Evolutionary conservation across 805 yeast genomes (phyloP), one percentile per base, ranked within the genome.

Genomic region (Torulaspora maleeae): DNA sequence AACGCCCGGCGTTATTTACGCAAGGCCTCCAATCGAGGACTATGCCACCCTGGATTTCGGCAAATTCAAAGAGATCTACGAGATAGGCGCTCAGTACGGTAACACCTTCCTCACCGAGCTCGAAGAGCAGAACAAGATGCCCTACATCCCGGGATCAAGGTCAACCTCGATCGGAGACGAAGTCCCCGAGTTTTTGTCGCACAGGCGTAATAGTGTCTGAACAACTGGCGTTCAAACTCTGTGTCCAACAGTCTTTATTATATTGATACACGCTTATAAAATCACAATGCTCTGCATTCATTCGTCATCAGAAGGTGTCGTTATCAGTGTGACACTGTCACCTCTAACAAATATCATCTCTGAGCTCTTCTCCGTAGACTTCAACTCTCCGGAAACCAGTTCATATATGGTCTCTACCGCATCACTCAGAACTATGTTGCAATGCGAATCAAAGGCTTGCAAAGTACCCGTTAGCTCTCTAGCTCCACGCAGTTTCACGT

Each of bases 261-360:
- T 16, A 15, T 27, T 32, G 35, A 32, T 32, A 32, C 35, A 32
- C 35, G 22, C 35, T 32, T 32, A 32, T 32, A 32, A 32, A 32
- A 11, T 32, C 35, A 32, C 17, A 10, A 7, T 16, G 17, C 17
- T 32, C 35, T 32, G 27, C 35, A 20, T 13, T 54, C 54, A 36
- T 34, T 54, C 63, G 10, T 61, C 65, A 8, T 61, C 63, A 24
- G 62, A 43, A 17, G 74, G 70, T 4, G 82, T 74, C 43, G 84
- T 80, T 43, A 93, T 82, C 55, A 90, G 75, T 41, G 95, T 87
- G 36, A 93, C 98, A 2, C 95, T 82, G 68, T 93, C 99, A n/a
- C 99, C 99, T 71, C 99, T 82, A 12, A 93, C 90, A 68, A 91
- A 91, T 35, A 93, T 81, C 89, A 93, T 86, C 45, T 87, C 96